phyloP scores from a whole-genome alignment of 495 filamentous ascomycete genomes.

The Durotheca rogersii region DNA sequence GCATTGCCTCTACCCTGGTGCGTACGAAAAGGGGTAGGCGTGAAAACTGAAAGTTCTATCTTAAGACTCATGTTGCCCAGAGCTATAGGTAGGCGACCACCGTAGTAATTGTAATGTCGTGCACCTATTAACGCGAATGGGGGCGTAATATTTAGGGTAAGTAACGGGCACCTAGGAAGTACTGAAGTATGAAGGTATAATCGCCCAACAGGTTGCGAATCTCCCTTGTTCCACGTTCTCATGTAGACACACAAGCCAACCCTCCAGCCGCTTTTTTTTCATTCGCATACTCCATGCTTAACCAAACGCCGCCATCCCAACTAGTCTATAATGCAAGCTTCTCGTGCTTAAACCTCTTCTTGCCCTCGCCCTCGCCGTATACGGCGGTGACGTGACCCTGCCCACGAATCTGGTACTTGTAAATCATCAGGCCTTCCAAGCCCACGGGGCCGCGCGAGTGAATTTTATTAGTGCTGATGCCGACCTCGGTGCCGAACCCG shows the following conservation, averaged over 20 bases:
- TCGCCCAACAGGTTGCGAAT: too few relatives aligned
- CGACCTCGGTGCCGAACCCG: slow-evolving; percentile 96
- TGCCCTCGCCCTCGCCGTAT: slow-evolving; percentile 69
- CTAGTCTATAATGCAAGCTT: slow-evolving; percentile 48
- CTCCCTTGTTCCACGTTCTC: not conserved
- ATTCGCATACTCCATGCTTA: not conserved
- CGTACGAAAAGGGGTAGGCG: too few relatives aligned
- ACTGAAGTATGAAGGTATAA: too few relatives aligned
- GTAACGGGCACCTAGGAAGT: too few relatives aligned
- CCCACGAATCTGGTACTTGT: slow-evolving; percentile 88
- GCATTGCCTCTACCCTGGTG: too few relatives aligned
- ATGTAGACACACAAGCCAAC: not conserved
- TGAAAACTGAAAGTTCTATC: too few relatives aligned
- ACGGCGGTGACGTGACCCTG: slow-evolving; percentile 71
- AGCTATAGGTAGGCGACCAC: too few relatives aligned
- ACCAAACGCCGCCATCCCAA: not conserved
- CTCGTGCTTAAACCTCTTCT: slow-evolving; percentile 71
- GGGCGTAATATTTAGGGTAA: too few relatives aligned
- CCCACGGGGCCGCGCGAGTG: slow-evolving; percentile 92
- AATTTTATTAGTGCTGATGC: slow-evolving; percentile 98
- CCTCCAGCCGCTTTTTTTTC: not conserved
- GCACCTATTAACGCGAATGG: too few relatives aligned
- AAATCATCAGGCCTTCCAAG: slow-evolving; percentile 91
- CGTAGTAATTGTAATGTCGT: too few relatives aligned
- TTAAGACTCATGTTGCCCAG: too few relatives aligned